A percentile compares a stretch with the other conserved stretches of the same genome.
These are phyloP conservation scores for Elongisporangium undulatum DNA, from an alignment of 352 stramenopile species.

Conservation along the genomic window DNA sequence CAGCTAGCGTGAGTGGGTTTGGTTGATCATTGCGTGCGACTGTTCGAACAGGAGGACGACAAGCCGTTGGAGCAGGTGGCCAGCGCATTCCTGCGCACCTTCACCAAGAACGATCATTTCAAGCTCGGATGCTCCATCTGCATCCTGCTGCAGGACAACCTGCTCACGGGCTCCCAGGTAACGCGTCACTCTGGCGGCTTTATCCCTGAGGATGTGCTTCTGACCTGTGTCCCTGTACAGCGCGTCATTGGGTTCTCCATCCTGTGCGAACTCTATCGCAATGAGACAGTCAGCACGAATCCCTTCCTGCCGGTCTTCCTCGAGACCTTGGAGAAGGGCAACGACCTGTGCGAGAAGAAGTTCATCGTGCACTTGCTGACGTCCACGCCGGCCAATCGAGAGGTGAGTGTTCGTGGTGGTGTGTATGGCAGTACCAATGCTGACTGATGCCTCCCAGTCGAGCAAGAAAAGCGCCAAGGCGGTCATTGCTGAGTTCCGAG, in stretches of 20 bases:
- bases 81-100: constrained; percentile 66
- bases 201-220: neutral
- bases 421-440: neutral
- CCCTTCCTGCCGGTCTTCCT: constrained; percentile 87
- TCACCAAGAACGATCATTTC: constrained; percentile 88
- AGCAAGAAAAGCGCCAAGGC: constrained; percentile 76
- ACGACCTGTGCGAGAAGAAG: constrained; percentile 71
- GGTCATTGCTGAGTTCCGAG: constrained; percentile 58
- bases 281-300: constrained; percentile 71
- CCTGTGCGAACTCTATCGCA: constrained; percentile 80
- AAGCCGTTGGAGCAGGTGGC: constrained; percentile 76
- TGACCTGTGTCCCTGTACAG: constrained; percentile 19
- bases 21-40: constrained; percentile 7
- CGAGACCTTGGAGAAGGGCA: constrained; percentile 72
- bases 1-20: too few relatives aligned
- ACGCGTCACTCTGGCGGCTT: neutral
- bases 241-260: constrained; percentile 86
- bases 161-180: constrained; percentile 88
- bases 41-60: constrained; percentile 62
- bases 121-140: constrained; percentile 89
- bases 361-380: constrained; percentile 72
- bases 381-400: constrained; percentile 31
- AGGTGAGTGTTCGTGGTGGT: constrained; percentile 23
- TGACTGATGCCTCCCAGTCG: constrained; percentile 12
- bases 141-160: constrained; percentile 87